Evolutionary conservation across 768 basidiomycete species (phyloP).

Genomic region (Lactarius vividus): DNA sequence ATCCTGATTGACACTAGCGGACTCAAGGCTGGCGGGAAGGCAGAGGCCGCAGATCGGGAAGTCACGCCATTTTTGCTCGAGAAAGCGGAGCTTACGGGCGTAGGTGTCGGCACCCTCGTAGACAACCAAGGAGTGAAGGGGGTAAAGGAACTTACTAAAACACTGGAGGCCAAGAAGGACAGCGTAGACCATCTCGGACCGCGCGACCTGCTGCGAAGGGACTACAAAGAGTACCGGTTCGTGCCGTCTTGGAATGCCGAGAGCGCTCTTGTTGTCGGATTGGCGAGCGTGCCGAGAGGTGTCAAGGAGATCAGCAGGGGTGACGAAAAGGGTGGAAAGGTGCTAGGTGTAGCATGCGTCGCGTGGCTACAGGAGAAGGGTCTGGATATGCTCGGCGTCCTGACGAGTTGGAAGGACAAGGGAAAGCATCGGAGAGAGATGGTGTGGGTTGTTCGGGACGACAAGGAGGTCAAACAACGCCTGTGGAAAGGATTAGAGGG

Average conservation of each 20-base stretch:
- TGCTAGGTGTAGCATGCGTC: slow-evolving; percentile 41
- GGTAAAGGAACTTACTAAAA: slow-evolving; percentile 48
- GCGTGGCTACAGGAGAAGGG: slow-evolving; percentile 65
- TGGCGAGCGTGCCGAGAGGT: slow-evolving; percentile 78
- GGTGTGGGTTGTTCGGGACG: slow-evolving; percentile 57
- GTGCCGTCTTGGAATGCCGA: slow-evolving; percentile 43
- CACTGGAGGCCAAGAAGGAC: slow-evolving; percentile 56
- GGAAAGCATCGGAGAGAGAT: slow-evolving; percentile 66
- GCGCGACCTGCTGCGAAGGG: slow-evolving; percentile 82
- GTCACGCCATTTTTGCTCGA: slow-evolving; percentile 67
- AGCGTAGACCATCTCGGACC: slow-evolving; percentile 65
- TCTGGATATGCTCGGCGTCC: slow-evolving; percentile 70
- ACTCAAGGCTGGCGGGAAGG: slow-evolving; percentile 76
- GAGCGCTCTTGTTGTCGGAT: slow-evolving; percentile 57
- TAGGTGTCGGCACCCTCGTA: slow-evolving; percentile 24
- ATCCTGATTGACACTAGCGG: slow-evolving; percentile 88
- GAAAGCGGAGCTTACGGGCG: slow-evolving; percentile 44
- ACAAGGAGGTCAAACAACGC: slow-evolving; percentile 41
- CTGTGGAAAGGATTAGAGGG: slow-evolving; percentile 62
- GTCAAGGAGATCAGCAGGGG: slow-evolving; percentile 53
- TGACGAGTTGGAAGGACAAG: slow-evolving; percentile 67
- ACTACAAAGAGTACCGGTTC: slow-evolving; percentile 86
- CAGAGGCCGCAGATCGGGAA: slow-evolving; percentile 56
- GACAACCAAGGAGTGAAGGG: slow-evolving; percentile 41
- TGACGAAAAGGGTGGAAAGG: slow-evolving; percentile 40